These are phyloP conservation scores for Fusarium pininemorale DNA, from an alignment of 2,329 filamentous ascomycete species.

Conservation along the genomic window DNA sequence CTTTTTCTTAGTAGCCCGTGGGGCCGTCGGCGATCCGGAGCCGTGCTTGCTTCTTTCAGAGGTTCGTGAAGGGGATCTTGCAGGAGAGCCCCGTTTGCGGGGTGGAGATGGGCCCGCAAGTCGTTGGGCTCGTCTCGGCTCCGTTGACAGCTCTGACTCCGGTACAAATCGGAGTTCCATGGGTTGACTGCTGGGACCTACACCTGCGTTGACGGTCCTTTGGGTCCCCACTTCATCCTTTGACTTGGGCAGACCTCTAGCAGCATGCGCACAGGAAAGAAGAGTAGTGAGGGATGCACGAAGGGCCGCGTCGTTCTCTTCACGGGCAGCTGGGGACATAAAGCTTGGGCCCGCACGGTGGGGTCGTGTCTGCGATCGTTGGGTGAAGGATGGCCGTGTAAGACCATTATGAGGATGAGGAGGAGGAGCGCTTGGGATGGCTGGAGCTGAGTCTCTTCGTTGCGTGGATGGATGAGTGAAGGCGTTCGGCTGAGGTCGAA, in stretches of 20 bases:
- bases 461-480: constrained; percentile 79
- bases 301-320: constrained; percentile 92
- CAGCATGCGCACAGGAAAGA: constrained; percentile 92
- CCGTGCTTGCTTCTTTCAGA: constrained; percentile 62
- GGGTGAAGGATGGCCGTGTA: constrained; percentile 59
- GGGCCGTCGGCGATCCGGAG: constrained; percentile 51
- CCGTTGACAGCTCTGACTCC: constrained; percentile 66
- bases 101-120: constrained; percentile 34
- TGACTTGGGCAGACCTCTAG: constrained; percentile 79
- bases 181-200: constrained; percentile 60
- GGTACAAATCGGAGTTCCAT: constrained; percentile 68
- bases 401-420: constrained; percentile 61
- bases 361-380: constrained; percentile 58
- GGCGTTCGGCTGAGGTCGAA: constrained; percentile 90
- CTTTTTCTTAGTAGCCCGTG: constrained; percentile 68
- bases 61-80: constrained; percentile 43
- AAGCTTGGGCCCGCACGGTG: constrained; percentile 65
- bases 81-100: constrained; percentile 43
- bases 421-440: constrained; percentile 55
- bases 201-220: constrained; percentile 47
- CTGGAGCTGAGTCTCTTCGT: constrained; percentile 58
- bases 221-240: constrained; percentile 56
- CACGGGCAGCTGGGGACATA: constrained; percentile 78
- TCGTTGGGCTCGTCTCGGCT: constrained; percentile 39
- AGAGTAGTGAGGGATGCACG: constrained; percentile 94